Conservation (phyloP, 2,329 filamentous ascomycete genomes). For the Calycina marina region DNA sequence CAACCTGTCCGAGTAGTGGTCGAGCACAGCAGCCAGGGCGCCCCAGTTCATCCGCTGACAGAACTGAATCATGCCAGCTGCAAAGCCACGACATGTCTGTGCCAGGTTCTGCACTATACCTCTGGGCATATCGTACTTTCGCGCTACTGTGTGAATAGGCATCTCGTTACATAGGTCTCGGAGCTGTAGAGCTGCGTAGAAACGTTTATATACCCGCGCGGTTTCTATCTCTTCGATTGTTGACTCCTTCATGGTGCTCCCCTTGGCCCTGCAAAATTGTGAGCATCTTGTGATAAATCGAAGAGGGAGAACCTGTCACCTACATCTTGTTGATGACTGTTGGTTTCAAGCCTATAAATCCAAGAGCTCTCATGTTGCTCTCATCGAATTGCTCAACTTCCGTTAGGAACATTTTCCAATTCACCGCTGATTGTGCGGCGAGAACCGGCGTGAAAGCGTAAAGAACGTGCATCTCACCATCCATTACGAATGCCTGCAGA, state of each 20-base stretch:
- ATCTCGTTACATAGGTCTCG: conserved; percentile 66
- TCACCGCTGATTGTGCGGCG: conserved; percentile 37
- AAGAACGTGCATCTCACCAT: conserved; percentile 66
- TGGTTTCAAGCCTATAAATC: conserved; percentile 54
- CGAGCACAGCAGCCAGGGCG: conserved; percentile 54
- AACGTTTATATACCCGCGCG: conserved; percentile 52
- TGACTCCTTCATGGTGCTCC: conserved; percentile 46
- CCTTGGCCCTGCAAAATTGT: conserved; percentile 40
- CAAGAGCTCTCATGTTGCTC: conserved; percentile 53
- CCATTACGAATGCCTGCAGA: conserved; percentile 61
- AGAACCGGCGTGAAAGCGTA: conserved; percentile 67
- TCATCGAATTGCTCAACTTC: conserved; percentile 59
- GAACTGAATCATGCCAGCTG: conserved; percentile 66
- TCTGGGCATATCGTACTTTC: conserved; percentile 55
- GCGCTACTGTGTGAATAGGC: conserved; percentile 53
- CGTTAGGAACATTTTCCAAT: conserved; percentile 60
- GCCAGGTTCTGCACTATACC: conserved; percentile 58
- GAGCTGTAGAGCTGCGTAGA: conserved; percentile 64
- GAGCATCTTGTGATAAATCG: too few relatives aligned
- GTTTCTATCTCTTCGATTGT: conserved; percentile 44
- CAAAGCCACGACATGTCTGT: conserved; percentile 65
- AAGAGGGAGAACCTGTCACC: conserved; percentile 16
- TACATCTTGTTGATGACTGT: conserved; percentile 52
- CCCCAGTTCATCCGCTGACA: conserved; percentile 65
- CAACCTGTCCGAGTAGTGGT: conserved; percentile 62